Conservation (phyloP, 345 rosid genomes). For the Arabis alpina region DNA sequence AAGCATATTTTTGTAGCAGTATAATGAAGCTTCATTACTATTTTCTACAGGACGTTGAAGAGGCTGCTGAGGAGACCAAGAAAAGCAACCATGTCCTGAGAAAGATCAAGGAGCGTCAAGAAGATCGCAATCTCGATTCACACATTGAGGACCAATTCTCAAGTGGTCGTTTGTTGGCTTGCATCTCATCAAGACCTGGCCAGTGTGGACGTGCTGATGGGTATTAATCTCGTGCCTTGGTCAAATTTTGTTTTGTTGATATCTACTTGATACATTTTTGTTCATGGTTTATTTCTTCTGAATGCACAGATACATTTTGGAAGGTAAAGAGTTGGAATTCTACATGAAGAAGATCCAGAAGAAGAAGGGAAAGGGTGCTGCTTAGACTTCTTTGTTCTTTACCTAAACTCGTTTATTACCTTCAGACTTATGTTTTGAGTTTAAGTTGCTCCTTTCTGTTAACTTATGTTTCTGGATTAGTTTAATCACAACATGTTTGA, state of each 20-base stretch:
- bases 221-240: slow-evolving; percentile 32
- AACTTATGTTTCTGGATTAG: slow-evolving; percentile 34
- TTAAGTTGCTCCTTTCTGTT: slow-evolving; percentile 20
- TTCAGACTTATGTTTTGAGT: slow-evolving; percentile 32
- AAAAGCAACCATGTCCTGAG: slow-evolving; percentile 62
- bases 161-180: slow-evolving; percentile 67
- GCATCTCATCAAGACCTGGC: slow-evolving; percentile 78
- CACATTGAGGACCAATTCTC: slow-evolving; percentile 79
- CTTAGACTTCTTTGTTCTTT: slow-evolving; percentile 41
- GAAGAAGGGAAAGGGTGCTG: slow-evolving; percentile 87
- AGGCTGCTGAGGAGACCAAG: slow-evolving; percentile 55
- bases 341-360: slow-evolving; percentile 83
- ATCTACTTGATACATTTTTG: not conserved
- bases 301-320: slow-evolving; percentile 67
- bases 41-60: slow-evolving; percentile 53
- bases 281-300: not conserved
- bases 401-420: not conserved
- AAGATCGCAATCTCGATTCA: slow-evolving; percentile 57
- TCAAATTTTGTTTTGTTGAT: not conserved
- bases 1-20: no score
- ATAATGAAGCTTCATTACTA: not conserved
- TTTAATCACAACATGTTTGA: no score
- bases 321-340: slow-evolving; percentile 76
- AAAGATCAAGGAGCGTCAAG: slow-evolving; percentile 61
- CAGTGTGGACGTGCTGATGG: slow-evolving; percentile 86